Evolutionary conservation across 164 flowering plant species (phyloP).

Genomic region (Litsea cubeba): DNA sequence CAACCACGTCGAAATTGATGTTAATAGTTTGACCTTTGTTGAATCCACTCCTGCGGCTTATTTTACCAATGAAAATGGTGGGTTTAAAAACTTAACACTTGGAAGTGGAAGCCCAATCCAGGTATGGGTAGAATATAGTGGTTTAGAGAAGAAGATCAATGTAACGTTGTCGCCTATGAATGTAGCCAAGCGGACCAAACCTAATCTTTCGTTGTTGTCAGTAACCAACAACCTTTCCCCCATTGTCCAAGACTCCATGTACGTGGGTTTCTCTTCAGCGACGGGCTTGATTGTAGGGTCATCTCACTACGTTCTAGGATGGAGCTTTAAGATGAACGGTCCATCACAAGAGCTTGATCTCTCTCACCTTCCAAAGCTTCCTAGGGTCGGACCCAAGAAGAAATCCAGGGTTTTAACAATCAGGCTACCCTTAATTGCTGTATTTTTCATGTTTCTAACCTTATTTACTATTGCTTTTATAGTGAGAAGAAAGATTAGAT

Average conservation of each 20-base stretch:
- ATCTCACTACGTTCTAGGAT: slow-evolving; percentile 46
- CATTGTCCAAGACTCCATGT: slow-evolving; percentile 38
- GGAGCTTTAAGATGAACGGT: slow-evolving; percentile 56
- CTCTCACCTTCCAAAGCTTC: slow-evolving; percentile 29
- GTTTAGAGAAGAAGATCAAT: slow-evolving; percentile 7
- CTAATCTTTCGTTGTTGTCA: slow-evolving; percentile 39
- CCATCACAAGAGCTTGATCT: slow-evolving; percentile 31
- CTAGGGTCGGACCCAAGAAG: slow-evolving; percentile 22
- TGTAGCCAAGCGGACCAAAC: background rate
- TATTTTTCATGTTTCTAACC: background rate
- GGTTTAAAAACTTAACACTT: background rate
- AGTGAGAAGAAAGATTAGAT: slow-evolving; percentile 3
- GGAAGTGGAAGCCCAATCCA: slow-evolving; percentile 12
- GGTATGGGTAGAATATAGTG: slow-evolving; percentile 26
- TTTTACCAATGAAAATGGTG: background rate
- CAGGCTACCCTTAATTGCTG: background rate
- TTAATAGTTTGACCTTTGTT: background rate
- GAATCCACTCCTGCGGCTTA: background rate
- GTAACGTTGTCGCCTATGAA: slow-evolving; percentile 23
- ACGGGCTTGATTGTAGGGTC: slow-evolving; percentile 56
- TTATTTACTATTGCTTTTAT: background rate
- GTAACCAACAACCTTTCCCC: slow-evolving; percentile 39
- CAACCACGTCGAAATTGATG: slow-evolving; percentile 13
- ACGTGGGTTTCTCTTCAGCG: slow-evolving; percentile 60
- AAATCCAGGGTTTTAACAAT: slow-evolving; percentile 12